Conservation (phyloP, 2,329 filamentous ascomycete species). For the Venturia nashicola region DNA sequence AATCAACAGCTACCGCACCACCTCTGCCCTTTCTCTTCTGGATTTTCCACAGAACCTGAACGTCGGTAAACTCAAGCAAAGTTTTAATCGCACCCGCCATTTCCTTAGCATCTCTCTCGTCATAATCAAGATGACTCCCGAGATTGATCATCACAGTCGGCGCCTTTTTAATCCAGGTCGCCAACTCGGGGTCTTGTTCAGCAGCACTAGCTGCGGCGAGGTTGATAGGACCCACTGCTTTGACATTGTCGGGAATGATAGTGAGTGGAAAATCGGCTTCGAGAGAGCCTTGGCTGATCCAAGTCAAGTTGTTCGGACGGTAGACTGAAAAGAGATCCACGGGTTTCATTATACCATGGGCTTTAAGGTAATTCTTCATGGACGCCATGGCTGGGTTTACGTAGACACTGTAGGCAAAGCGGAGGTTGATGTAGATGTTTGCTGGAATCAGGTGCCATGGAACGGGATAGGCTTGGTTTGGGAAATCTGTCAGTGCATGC, state of each 20-base stretch:
- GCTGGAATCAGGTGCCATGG: constrained; percentile 30
- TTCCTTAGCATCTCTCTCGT: background rate
- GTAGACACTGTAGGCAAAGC: constrained; percentile 14
- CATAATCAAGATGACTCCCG: constrained; percentile 3
- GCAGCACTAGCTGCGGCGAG: background rate
- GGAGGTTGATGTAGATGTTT: constrained; percentile 29
- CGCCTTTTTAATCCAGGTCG: background rate
- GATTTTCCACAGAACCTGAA: constrained; percentile 9
- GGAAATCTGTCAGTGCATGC: constrained; percentile 11
- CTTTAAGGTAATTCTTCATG: constrained; percentile 14
- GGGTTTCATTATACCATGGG: background rate
- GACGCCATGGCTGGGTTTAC: constrained; percentile 14
- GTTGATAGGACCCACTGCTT: background rate
- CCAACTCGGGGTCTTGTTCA: background rate
- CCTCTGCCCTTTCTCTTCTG: background rate
- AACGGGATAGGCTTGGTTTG: constrained; percentile 27
- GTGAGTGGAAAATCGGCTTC: constrained; percentile 2
- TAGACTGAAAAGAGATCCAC: constrained; percentile 8
- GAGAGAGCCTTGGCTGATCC: constrained; percentile 4
- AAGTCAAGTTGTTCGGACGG: background rate
- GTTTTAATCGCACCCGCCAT: background rate
- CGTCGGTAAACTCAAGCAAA: background rate
- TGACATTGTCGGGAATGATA: constrained; percentile 8
- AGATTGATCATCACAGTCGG: constrained; percentile 8
- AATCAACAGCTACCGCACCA: background rate